Base-by-base conservation (phyloP, 2,329 filamentous ascomycete genomes). In the Alternaria longipes region DNA sequence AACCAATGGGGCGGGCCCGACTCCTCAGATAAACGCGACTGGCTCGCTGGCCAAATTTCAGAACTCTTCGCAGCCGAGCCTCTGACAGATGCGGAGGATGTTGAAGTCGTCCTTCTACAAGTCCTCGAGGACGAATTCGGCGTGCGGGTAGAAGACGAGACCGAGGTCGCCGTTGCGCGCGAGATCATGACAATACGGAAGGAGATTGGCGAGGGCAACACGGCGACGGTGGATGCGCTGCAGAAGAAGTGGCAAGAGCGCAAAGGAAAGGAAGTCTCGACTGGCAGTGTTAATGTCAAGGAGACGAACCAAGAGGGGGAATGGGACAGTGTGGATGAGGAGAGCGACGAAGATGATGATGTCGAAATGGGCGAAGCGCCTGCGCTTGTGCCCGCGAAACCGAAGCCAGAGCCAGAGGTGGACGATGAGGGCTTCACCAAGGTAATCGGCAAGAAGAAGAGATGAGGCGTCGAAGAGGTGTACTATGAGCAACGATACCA, bases 41-140 rank as follows among this genome's bases (percentile, higher is more conserved):
- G 94, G 94, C 92, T 99, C 73, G 94, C 92, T 53, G 94, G 93
- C 65, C 91, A 91, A 44, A 85, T 98, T 54, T 90, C 90, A 60
- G 92, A 97, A 26, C 87, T 97, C 64, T 90, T 97, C 70, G 83
- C 73, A 3, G 68, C 65, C 18, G 80, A 83, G 4, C 84, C 87
- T 2, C 83, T 88, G 56, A 89, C 91, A 11, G 91, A 97, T 69
- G 82, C 86, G 18, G 88, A 90, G 65, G 93, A 97, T 70, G 83
- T 97, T 44, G 94, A 98, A 82, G 86, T 90, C 41, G 89, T 96
- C 53, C 84, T 98, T 49, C 83, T 97, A 47, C 92, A 97, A 73
- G 89, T 97, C 63, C 95, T 98, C 90, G 86, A 91, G 64, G 95
- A 98, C 81, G 95, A 99, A 80, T 99, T 98, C 74, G 93, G 97